Conservation (phyloP, 257 asterid species). For the Schizonepeta tenuifolia region DNA sequence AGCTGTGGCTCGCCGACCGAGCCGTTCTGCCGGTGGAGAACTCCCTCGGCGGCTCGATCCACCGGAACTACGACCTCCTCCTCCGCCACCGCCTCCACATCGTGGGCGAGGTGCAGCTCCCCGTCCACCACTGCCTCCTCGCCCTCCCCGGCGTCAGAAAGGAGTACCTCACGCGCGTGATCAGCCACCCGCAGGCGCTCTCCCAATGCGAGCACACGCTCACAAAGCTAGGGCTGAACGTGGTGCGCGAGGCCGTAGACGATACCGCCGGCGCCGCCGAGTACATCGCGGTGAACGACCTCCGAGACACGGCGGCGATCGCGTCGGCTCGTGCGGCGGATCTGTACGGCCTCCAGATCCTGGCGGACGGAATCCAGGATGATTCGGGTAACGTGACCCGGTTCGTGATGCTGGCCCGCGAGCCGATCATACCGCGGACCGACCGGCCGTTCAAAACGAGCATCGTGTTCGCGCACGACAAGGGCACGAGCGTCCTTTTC, state of each 20-base stretch:
- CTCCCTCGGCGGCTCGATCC: constrained; percentile 93
- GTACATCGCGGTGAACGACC: constrained; percentile 67
- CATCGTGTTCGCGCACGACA: constrained; percentile 95
- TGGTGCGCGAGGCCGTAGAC: constrained; percentile 81
- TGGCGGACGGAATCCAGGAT: constrained; percentile 92
- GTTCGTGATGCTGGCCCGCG: constrained; percentile 93
- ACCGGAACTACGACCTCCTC: constrained; percentile 95
- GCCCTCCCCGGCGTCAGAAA: constrained; percentile 91
- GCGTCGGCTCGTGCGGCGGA: constrained; percentile 96
- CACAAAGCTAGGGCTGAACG: constrained; percentile 65
- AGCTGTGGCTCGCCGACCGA: constrained; percentile 96
- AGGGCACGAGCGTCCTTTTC: constrained; percentile 90
- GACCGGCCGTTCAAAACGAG: constrained; percentile 97
- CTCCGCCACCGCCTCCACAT: constrained; percentile 99
- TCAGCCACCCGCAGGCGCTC: constrained; percentile 91
- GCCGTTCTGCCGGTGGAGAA: constrained; percentile 97
- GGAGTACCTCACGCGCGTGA: constrained; percentile 76
- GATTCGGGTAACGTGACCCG: constrained; percentile 89
- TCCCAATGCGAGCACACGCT: constrained; percentile 92
- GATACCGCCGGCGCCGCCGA: constrained; percentile 99
- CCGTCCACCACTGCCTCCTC: constrained; percentile 88
- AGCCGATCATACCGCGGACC: constrained; percentile 84
- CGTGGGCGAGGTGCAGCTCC: constrained; percentile 93
- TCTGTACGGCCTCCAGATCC: constrained; percentile 71
- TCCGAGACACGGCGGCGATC: constrained; percentile 90